Conservation (phyloP, 495 filamentous ascomycete species). For the Neurospora sp. region DNA sequence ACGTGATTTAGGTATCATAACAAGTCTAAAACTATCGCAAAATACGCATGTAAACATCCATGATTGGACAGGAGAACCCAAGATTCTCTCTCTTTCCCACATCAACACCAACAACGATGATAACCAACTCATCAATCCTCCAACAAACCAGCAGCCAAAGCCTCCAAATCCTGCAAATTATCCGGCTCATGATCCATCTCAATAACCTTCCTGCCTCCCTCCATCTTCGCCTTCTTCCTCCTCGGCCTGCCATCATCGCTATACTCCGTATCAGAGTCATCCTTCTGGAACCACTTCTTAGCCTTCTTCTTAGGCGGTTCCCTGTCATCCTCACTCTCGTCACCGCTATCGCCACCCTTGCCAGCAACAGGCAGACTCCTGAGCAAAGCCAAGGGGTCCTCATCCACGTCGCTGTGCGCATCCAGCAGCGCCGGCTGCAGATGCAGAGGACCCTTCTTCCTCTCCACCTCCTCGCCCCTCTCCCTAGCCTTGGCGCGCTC, state of each 20-base stretch:
- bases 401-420: conserved; percentile 19
- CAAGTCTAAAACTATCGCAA: neutral
- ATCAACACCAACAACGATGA: neutral
- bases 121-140: conserved; percentile 29
- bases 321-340: conserved; percentile 21
- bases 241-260: conserved; percentile 30
- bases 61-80: neutral
- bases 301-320: conserved; percentile 34
- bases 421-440: conserved; percentile 27
- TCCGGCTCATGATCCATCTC: conserved; percentile 57
- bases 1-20: neutral
- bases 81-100: neutral
- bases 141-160: conserved; percentile 73
- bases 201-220: conserved; percentile 39
- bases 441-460: conserved; percentile 37
- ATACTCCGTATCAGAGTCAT: conserved; percentile 33
- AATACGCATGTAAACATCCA: neutral
- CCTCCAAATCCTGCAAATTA: conserved; percentile 83
- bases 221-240: conserved; percentile 34
- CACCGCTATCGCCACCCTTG: conserved; percentile 10
- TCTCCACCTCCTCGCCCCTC: conserved; percentile 40
- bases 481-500: conserved; percentile 77
- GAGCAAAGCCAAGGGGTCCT: conserved; percentile 42
- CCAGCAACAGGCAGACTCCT: conserved; percentile 39
- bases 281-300: conserved; percentile 40